These are phyloP conservation scores for Annulohypoxylon moriforme DNA, from an alignment of 495 filamentous ascomycete species.

Conservation along the genomic window DNA sequence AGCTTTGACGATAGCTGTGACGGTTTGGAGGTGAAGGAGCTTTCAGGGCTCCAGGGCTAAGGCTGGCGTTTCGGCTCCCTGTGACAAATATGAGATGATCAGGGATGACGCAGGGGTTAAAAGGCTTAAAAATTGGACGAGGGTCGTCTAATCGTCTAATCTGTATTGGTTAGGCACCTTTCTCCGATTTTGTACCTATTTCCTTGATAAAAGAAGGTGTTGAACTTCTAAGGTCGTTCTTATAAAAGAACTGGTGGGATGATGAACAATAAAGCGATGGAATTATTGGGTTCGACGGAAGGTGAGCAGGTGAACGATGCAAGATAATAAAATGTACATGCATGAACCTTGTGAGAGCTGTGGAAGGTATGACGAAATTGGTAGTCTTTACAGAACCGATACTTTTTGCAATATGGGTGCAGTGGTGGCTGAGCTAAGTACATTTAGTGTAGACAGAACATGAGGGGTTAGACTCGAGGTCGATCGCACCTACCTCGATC, in stretches of 20 bases:
- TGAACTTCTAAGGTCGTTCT: neutral
- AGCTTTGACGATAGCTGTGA: conserved; percentile 35
- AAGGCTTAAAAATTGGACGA: neutral
- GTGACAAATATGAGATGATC: conserved; percentile 32
- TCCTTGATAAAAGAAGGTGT: conserved; percentile 3
- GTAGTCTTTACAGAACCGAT: conserved; percentile 9
- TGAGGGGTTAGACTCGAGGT: conserved; percentile 14
- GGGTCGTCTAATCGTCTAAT: neutral
- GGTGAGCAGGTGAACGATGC: conserved; percentile 15
- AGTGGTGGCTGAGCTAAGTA: neutral
- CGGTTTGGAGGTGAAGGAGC: neutral
- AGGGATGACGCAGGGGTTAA: conserved; percentile 27
- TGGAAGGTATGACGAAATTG: conserved; percentile 24
- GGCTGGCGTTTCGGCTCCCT: conserved; percentile 35
- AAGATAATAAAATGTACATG: neutral
- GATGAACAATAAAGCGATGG: conserved; percentile 6
- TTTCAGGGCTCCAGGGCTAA: conserved; percentile 16
- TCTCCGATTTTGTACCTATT: conserved; percentile 4
- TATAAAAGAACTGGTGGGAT: neutral
- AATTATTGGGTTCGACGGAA: neutral
- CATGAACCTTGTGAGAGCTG: conserved; percentile 2
- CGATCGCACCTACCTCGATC: conserved; percentile 6
- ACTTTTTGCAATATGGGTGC: neutral
- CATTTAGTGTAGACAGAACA: conserved; percentile 4
- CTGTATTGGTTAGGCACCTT: neutral